These are phyloP conservation scores for Lumnitzera racemosa DNA, from an alignment of 345 rosid genomes.

Conservation along the genomic window DNA sequence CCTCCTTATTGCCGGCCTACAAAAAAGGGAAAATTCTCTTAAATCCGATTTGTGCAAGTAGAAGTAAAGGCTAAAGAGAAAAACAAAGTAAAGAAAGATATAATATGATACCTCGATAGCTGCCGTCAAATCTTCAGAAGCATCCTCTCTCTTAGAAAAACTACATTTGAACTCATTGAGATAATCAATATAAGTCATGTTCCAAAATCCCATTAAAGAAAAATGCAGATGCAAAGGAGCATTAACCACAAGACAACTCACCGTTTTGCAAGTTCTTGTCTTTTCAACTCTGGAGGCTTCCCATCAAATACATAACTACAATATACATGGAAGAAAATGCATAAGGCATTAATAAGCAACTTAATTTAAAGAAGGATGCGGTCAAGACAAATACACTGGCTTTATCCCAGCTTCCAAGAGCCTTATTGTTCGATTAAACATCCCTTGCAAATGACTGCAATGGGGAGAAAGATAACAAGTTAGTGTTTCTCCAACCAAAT, in stretches of 20 bases:
- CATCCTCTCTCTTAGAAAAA: slow-evolving; percentile 73
- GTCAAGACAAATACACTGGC: slow-evolving; percentile 57
- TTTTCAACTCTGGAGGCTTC: slow-evolving; percentile 81
- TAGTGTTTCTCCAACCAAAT: neutral
- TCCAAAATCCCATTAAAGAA: neutral
- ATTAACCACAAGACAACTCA: slow-evolving; percentile 10
- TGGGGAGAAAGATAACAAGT: neutral
- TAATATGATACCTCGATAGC: slow-evolving; percentile 54
- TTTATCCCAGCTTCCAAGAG: slow-evolving; percentile 95
- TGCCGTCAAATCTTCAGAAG: slow-evolving; percentile 52
- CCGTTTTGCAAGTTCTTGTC: slow-evolving; percentile 89
- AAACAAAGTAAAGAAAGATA: neutral
- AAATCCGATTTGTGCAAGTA: neutral
- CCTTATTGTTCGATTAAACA: slow-evolving; percentile 87
- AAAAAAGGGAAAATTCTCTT: neutral
- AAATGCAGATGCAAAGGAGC: neutral
- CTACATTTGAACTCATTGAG: slow-evolving; percentile 27
- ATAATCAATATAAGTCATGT: neutral
- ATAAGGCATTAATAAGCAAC: neutral
- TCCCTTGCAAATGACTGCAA: slow-evolving; percentile 86
- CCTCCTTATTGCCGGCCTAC: slow-evolving; percentile 77
- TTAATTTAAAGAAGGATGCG: slow-evolving; percentile 3
- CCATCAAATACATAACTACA: slow-evolving; percentile 87
- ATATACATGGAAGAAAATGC: neutral
- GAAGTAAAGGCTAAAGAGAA: neutral